A percentile compares a stretch with the other conserved stretches of the same genome.
These are phyloP conservation scores for Brassica nigra DNA, from an alignment of 345 rosid species.

Conservation along the genomic window DNA sequence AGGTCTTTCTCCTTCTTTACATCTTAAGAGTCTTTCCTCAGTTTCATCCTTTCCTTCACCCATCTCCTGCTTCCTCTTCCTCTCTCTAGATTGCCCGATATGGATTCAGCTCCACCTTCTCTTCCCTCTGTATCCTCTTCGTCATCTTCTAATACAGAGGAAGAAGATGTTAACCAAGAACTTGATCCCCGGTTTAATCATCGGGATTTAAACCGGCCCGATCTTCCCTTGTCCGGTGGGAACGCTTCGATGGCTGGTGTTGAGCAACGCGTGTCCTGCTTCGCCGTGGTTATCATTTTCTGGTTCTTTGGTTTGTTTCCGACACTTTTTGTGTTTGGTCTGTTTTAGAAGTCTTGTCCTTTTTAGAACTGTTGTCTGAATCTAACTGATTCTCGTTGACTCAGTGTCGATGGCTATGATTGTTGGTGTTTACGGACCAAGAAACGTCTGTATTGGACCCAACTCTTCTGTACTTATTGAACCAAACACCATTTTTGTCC, in stretches of 20 bases:
- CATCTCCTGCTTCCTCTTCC: not conserved
- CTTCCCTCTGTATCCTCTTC: not conserved
- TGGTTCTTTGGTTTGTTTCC: conserved; percentile 70
- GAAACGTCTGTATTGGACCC: conserved; percentile 57
- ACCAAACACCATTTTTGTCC: conserved; percentile 70
- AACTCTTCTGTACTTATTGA: conserved; percentile 58
- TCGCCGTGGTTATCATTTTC: conserved; percentile 55
- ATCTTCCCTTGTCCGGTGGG: conserved; percentile 29
- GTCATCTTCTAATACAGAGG: conserved; percentile 24
- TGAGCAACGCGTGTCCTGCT: conserved; percentile 61
- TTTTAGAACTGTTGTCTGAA: not conserved
- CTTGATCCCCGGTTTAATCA: conserved; percentile 4
- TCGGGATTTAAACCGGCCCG: not conserved
- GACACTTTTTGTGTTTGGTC: not conserved
- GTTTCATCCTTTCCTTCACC: not conserved
- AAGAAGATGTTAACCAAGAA: conserved; percentile 38
- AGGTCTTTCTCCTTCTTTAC: conserved; percentile 15
- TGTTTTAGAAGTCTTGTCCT: not conserved
- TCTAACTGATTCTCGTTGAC: conserved; percentile 14
- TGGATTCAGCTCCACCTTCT: conserved; percentile 32
- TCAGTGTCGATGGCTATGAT: conserved; percentile 67
- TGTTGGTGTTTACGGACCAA: conserved; percentile 62
- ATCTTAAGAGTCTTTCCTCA: conserved; percentile 13
- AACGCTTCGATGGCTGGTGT: conserved; percentile 10
- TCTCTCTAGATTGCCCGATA: conserved; percentile 41